These are phyloP conservation scores for Aspergillus sp. DNA, from an alignment of 2,329 filamentous ascomycete genomes.

Conservation along the genomic window DNA sequence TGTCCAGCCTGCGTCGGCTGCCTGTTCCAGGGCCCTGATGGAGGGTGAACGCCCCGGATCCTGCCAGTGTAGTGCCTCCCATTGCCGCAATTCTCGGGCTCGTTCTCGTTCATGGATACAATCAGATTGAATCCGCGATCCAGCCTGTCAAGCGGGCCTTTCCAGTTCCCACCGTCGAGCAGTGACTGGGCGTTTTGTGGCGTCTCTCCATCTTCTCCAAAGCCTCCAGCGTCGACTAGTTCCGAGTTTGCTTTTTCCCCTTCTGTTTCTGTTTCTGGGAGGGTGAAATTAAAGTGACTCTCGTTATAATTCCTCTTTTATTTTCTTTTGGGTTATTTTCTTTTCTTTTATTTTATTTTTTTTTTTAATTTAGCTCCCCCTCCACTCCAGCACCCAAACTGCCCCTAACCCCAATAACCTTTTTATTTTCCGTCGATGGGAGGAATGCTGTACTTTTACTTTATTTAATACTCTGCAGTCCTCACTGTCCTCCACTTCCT, in stretches of 20 bases:
- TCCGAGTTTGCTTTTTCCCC: constrained; percentile 7
- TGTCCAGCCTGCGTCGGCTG: too few species aligned
- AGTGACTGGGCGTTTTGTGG: constrained; percentile 9
- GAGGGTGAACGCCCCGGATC: too few species aligned
- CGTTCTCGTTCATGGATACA: not conserved
- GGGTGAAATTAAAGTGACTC: not conserved
- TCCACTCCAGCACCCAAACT: not conserved
- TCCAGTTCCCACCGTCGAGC: not conserved
- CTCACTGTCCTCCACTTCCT: not conserved
- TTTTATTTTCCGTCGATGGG: not conserved
- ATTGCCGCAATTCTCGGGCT: constrained; percentile 7
- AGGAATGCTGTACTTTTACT: not conserved
- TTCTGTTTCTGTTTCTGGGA: not conserved
- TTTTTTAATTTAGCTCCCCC: not conserved
- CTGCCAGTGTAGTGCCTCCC: too few species aligned
- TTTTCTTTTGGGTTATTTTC: not conserved
- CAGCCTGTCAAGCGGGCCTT: too few species aligned
- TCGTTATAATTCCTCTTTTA: constrained; percentile 3
- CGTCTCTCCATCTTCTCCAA: constrained; percentile 9
- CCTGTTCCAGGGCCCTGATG: too few species aligned
- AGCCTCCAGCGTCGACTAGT: constrained; percentile 4
- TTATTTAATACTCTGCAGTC: not conserved
- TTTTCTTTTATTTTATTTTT: constrained; percentile 1
- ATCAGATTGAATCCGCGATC: too few species aligned
- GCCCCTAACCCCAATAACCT: not conserved